These are phyloP conservation scores for Eutypella sp. DNA, from an alignment of 2,329 filamentous ascomycete genomes.

Conservation along the genomic window DNA sequence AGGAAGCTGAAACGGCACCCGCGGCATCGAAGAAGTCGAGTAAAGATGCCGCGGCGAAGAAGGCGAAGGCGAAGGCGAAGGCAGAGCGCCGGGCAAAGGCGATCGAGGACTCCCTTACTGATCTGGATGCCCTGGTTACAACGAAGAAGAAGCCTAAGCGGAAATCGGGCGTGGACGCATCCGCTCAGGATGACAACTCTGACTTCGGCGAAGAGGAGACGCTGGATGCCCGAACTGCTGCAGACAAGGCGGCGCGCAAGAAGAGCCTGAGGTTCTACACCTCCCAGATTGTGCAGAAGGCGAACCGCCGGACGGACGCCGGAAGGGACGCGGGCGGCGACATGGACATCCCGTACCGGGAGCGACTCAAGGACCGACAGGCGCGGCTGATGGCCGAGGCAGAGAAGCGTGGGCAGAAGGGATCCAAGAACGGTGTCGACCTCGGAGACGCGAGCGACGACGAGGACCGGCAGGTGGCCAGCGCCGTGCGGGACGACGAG, in stretches of 20 bases:
- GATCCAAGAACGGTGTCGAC: constrained; percentile 57
- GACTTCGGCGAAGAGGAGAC: constrained; percentile 90
- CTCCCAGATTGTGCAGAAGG: constrained; percentile 92
- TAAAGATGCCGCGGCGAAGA: constrained; percentile 20
- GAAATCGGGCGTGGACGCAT: constrained; percentile 24
- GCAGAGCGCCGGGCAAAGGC: constrained; percentile 43
- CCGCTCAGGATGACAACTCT: constrained; percentile 56
- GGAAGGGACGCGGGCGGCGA: constrained; percentile 74
- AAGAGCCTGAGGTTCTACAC: constrained; percentile 97
- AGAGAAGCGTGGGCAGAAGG: constrained; percentile 70
- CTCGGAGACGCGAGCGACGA: constrained; percentile 65
- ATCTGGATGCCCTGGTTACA: constrained; percentile 60
- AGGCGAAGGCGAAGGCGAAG: constrained; percentile 34
- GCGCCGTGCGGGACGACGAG: constrained; percentile 47
- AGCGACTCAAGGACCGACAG: constrained; percentile 81
- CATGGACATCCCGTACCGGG: constrained; percentile 78
- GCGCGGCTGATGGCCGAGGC: constrained; percentile 85
- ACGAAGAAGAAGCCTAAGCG: constrained; percentile 42
- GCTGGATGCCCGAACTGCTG: constrained; percentile 71
- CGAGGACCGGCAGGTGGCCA: constrained; percentile 53
- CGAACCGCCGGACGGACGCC: constrained; percentile 73
- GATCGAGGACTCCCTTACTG: constrained; percentile 65
- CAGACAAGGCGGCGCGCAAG: constrained; percentile 84
- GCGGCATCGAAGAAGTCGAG: constrained; percentile 17
- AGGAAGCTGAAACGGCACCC: constrained; percentile 25